Evolutionary conservation across 1,284 basidiomycete species (phyloP).

Genomic region (Ganoderma lucidum): DNA sequence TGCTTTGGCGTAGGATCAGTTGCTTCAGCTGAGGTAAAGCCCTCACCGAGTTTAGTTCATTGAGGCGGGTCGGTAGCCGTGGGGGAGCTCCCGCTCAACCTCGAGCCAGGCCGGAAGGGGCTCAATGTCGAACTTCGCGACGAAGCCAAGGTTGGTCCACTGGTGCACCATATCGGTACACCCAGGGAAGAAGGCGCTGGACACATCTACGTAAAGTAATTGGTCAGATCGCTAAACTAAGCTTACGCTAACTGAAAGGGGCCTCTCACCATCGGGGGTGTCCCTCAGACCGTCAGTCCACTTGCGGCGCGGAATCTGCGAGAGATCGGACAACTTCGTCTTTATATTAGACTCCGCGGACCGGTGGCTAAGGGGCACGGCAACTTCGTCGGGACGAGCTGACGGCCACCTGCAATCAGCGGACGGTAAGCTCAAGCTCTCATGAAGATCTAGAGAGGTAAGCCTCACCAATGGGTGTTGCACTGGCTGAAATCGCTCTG

Average conservation of each 20-base stretch:
- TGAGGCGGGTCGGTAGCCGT: background rate
- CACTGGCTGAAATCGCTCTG: slow-evolving; percentile 33
- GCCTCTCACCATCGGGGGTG: background rate
- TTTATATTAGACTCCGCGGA: background rate
- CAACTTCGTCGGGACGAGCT: background rate
- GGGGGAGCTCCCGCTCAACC: background rate
- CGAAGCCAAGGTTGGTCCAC: background rate
- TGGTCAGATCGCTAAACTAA: background rate
- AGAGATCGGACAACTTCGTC: background rate
- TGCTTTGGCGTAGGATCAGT: background rate
- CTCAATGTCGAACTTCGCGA: background rate
- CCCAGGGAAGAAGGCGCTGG: background rate
- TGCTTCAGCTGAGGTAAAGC: background rate
- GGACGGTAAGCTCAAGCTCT: background rate
- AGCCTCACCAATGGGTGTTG: slow-evolving; percentile 29
- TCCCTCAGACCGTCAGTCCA: background rate
- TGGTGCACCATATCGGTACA: background rate
- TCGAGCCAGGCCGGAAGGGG: background rate
- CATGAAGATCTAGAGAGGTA: background rate
- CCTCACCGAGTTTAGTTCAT: background rate
- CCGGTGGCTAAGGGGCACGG: background rate
- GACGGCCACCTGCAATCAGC: background rate
- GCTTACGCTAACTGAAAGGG: background rate
- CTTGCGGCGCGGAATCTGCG: background rate
- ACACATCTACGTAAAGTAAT: background rate